Conservation (phyloP, 805 yeast species). For the Hanseniaspora osmophila region DNA sequence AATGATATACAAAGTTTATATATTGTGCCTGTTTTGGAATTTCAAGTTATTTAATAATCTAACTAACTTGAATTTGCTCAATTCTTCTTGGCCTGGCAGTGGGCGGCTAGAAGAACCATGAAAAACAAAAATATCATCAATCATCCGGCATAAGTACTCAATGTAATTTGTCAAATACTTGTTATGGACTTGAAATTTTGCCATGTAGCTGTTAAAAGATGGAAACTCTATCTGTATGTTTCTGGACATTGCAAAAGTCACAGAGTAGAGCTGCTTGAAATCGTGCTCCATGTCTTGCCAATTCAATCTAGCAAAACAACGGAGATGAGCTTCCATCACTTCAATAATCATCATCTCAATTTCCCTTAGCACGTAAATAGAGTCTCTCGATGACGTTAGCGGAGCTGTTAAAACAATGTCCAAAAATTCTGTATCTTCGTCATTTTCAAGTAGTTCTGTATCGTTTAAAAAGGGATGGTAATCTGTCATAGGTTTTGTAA, state of each 20-base stretch:
- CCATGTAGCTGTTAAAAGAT: neutral
- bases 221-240: neutral
- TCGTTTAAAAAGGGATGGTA: too few relatives aligned
- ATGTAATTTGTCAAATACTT: neutral
- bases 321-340: constrained; percentile 1
- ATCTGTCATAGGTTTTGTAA: too few relatives aligned
- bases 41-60: neutral
- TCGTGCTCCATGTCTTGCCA: neutral
- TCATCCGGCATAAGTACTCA: neutral
- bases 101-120: too few relatives aligned
- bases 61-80: neutral
- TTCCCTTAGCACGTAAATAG: constrained; percentile 9
- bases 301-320: too few relatives aligned
- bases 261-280: neutral
- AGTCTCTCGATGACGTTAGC: constrained; percentile 9
- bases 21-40: neutral
- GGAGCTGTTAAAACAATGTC: constrained; percentile 11
- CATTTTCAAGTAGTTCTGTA: too few relatives aligned
- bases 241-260: neutral
- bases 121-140: neutral
- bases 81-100: neutral
- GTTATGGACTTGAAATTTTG: neutral
- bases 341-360: constrained; percentile 8
- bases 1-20: neutral
- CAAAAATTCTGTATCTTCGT: constrained; percentile 1